These are phyloP conservation scores for Wickerhamiella nectarea DNA, from an alignment of 805 yeast genomes.

Conservation along the genomic window DNA sequence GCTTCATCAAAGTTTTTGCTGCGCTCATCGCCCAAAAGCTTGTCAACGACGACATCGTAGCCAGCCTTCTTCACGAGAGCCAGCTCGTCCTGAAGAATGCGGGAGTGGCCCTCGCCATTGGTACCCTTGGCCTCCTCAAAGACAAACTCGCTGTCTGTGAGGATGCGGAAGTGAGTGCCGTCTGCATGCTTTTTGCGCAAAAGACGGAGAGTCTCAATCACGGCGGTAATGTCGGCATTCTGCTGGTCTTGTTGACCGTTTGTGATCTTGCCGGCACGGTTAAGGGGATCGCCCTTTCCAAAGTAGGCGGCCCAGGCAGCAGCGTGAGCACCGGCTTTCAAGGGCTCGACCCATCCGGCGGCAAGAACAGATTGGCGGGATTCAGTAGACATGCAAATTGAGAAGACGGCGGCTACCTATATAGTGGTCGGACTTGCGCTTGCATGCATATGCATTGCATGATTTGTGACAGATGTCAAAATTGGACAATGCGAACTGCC, in stretches of 20 bases:
- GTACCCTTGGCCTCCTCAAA: neutral
- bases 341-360: constrained; percentile 4
- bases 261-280: constrained; percentile 1
- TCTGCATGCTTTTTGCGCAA: constrained; percentile 2
- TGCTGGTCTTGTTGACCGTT: constrained; percentile 3
- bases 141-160: constrained; percentile 3
- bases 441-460: neutral
- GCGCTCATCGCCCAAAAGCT: constrained; percentile 7
- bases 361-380: constrained; percentile 1
- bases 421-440: neutral
- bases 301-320: constrained; percentile 8
- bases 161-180: constrained; percentile 6
- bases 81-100: constrained; percentile 6
- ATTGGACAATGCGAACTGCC: neutral
- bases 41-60: constrained; percentile 3
- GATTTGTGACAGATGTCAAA: neutral
- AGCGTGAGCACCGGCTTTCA: constrained; percentile 1
- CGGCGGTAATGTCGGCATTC: constrained; percentile 2
- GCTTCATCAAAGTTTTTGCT: constrained; percentile 6
- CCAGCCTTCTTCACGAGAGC: constrained; percentile 6
- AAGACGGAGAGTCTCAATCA: constrained; percentile 4
- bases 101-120: constrained; percentile 1
- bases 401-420: neutral
- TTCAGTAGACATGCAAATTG: neutral
- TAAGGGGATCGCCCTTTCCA: constrained; percentile 8